Evolutionary conservation across 768 basidiomycete genomes (phyloP).

Genomic region (Cystofilobasidium capitatum): DNA sequence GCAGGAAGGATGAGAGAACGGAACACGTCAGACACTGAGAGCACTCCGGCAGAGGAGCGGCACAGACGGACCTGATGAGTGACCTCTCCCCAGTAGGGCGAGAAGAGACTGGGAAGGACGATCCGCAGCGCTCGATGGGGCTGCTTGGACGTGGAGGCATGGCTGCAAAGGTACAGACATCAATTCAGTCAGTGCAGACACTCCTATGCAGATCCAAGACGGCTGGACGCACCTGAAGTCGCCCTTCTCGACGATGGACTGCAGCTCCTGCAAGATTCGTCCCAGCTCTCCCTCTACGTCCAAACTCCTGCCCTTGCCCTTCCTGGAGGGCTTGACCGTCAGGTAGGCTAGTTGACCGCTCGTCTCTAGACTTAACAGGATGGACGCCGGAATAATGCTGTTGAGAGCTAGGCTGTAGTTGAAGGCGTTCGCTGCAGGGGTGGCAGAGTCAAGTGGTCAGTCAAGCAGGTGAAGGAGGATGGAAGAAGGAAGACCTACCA

Average conservation of each 20-base stretch:
- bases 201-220: background rate
- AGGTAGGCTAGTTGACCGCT: constrained; percentile 17
- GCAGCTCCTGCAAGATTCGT: constrained; percentile 11
- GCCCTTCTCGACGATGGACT: constrained; percentile 18
- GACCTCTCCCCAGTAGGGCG: constrained; percentile 17
- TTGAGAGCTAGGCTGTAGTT: constrained; percentile 23
- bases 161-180: background rate
- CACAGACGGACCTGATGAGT: background rate
- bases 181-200: constrained; percentile 1
- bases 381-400: constrained; percentile 15
- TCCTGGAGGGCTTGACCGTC: background rate
- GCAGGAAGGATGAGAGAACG: no score
- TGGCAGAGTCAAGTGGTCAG: background rate
- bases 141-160: constrained; percentile 18
- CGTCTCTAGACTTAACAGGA: background rate
- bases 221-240: constrained; percentile 11
- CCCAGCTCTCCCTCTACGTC: constrained; percentile 3
- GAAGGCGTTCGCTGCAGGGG: constrained; percentile 11
- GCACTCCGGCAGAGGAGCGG: no score
- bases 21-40: no score
- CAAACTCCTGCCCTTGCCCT: constrained; percentile 6
- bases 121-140: constrained; percentile 25
- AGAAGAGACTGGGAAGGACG: constrained; percentile 21
- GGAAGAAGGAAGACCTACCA: background rate
- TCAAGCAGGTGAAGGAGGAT: background rate